Base-by-base conservation (phyloP, 2,329 filamentous ascomycete genomes). In the Diaporthe helianthi region DNA sequence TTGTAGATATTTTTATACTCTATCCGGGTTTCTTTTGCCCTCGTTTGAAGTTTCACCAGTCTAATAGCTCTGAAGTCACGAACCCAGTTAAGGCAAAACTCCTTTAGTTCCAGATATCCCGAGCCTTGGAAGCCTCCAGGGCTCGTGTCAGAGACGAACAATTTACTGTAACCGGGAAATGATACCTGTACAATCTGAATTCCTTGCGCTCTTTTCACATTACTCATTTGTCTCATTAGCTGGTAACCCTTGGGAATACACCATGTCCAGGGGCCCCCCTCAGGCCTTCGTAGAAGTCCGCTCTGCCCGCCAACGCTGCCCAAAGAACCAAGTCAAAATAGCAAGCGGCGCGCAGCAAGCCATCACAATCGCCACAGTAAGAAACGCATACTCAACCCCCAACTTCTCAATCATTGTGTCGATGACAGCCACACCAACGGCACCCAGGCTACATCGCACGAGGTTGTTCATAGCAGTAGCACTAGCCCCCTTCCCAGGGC, bases 391-490 rank as follows among this genome's bases (percentile, higher is more conserved):
- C 4, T 44, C 71, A 2, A 70, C 52, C 1, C 73, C 73, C 3
- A 72, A 4, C 1, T 29, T 17, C 12, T 22, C 5, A 38, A 73
- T 69, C 67, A 76, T 69, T 0, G 33, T 53, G 41, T 75, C 72
- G 5, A 74, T 58, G 17, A 74, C 46, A 2, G 71, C 73, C 2
- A 78, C 77, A 10, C 76, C 78, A 0, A 73, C 64, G 8, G 78
- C 78, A 1, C 75, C 78, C 3, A 79, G 52, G 17, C 72, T 69
- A 33, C 78, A 79, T 10, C 78, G 74, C 24, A 76, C 75, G 61
- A 80, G 67, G 69, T 80, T 80, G 63, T 80, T 80, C 33, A 78
- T 73, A 1, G 79, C 78, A 0, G 78, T 80, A 24, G 72, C 74
- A 24, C 77, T 76, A 2, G 79, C 77, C 2, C 76, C 74, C 26